A percentile compares a stretch with the other conserved stretches of the same genome.
Evolutionary conservation across 2,329 filamentous ascomycete species (phyloP).

Genomic region (Fusarium euwallaceae): DNA sequence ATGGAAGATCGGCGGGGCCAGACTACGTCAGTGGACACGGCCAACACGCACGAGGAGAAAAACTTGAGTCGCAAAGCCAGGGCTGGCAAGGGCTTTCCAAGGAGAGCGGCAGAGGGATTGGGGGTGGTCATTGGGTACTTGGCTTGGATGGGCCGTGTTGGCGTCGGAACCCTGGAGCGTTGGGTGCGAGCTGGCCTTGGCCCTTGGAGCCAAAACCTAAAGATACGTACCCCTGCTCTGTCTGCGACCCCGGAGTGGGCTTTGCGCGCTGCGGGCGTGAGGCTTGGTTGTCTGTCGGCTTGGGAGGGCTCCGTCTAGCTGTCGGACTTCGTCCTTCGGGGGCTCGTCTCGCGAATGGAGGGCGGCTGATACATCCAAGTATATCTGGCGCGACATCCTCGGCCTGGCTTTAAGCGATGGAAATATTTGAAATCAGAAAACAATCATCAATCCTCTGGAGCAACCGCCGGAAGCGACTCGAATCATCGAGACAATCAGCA

Average conservation of each 20-base stretch:
- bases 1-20: conserved; percentile 39
- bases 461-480: conserved; percentile 30
- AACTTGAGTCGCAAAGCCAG: conserved; percentile 31
- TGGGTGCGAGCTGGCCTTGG: conserved; percentile 30
- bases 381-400: conserved; percentile 9
- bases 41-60: conserved; percentile 28
- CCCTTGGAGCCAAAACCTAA: conserved; percentile 13
- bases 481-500: conserved; percentile 34
- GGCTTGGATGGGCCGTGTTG: conserved; percentile 24
- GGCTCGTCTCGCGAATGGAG: conserved; percentile 14
- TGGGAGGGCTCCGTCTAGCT: conserved; percentile 22
- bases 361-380: neutral
- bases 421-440: conserved; percentile 36
- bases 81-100: conserved; percentile 36
- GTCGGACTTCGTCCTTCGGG: conserved; percentile 15
- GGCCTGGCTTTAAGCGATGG: neutral
- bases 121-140: conserved; percentile 33
- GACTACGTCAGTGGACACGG: conserved; percentile 44
- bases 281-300: conserved; percentile 12
- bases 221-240: conserved; percentile 24
- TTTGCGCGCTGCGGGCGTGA: conserved; percentile 22
- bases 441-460: neutral
- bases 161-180: conserved; percentile 35
- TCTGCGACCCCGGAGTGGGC: conserved; percentile 19
- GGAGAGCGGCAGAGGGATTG: conserved; percentile 40